These are phyloP conservation scores for Akanthomyces muscarius DNA, from an alignment of 2,329 filamentous ascomycete species.

Conservation along the genomic window DNA sequence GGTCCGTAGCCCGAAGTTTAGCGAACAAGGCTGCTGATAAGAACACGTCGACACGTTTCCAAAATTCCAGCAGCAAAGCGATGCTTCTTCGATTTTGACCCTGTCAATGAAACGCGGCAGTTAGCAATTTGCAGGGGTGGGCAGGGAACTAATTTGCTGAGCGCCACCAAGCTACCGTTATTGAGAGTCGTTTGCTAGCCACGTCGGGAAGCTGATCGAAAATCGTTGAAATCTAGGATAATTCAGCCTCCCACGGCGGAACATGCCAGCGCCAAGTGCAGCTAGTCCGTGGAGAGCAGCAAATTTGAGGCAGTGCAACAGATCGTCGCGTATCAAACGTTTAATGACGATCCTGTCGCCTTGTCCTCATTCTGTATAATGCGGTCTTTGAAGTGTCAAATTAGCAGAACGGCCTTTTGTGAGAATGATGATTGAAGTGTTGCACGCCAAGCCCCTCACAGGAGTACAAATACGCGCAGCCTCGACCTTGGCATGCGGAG, in stretches of 20 bases:
- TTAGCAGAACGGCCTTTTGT: neutral
- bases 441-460: neutral
- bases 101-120: constrained; percentile 9
- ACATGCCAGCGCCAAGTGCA: neutral
- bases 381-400: neutral
- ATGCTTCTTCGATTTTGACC: neutral
- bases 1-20: neutral
- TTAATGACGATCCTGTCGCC: neutral
- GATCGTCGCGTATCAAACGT: too few species aligned
- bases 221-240: neutral
- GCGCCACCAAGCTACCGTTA: neutral
- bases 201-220: neutral
- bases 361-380: neutral
- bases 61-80: neutral
- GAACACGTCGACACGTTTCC: neutral
- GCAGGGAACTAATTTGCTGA: neutral
- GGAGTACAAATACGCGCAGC: too few species aligned
- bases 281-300: neutral
- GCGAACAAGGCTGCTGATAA: neutral
- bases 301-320: neutral
- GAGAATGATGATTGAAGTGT: neutral
- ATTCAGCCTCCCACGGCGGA: neutral
- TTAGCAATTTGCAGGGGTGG: constrained; percentile 7
- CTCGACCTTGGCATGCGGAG: too few species aligned
- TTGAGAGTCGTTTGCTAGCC: neutral